Percentiles rank a stretch among this genome's conserved stretches.
Evolutionary conservation across 768 basidiomycete species (phyloP).

Genomic region (Pleurotus tuoliensis): DNA sequence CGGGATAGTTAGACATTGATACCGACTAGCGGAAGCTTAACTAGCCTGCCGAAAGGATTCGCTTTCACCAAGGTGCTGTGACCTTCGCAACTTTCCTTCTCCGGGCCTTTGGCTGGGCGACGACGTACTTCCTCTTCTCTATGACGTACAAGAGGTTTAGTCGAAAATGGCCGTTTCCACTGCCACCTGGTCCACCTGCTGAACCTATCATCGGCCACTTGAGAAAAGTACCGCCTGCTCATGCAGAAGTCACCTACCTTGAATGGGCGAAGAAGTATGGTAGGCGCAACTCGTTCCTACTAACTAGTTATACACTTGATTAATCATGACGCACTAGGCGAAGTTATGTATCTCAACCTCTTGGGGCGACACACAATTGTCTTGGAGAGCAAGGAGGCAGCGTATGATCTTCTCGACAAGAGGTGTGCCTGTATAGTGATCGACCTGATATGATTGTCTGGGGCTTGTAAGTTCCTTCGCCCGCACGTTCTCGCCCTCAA

Average conservation of each 20-base stretch:
- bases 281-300: slow-evolving; percentile 17
- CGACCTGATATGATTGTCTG: slow-evolving; percentile 43
- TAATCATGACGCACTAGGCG: slow-evolving; percentile 26
- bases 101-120: neutral
- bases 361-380: slow-evolving; percentile 46
- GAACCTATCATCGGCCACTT: slow-evolving; percentile 45
- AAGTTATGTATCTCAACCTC: slow-evolving; percentile 35
- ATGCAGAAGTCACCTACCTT: slow-evolving; percentile 35
- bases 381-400: slow-evolving; percentile 41
- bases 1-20: too few species aligned
- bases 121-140: neutral
- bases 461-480: slow-evolving; percentile 34
- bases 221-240: slow-evolving; percentile 36
- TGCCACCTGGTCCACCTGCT: slow-evolving; percentile 45
- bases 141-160: neutral
- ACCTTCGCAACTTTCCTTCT: neutral
- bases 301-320: neutral
- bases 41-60: too few species aligned
- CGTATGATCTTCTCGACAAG: slow-evolving; percentile 47
- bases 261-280: slow-evolving; percentile 42
- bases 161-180: neutral
- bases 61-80: too few species aligned
- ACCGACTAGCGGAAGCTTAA: too few species aligned
- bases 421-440: slow-evolving; percentile 51
- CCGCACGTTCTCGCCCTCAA: neutral